These are phyloP conservation scores for Fulvia fulva DNA, from an alignment of 2,329 filamentous ascomycete species.

Conservation along the genomic window DNA sequence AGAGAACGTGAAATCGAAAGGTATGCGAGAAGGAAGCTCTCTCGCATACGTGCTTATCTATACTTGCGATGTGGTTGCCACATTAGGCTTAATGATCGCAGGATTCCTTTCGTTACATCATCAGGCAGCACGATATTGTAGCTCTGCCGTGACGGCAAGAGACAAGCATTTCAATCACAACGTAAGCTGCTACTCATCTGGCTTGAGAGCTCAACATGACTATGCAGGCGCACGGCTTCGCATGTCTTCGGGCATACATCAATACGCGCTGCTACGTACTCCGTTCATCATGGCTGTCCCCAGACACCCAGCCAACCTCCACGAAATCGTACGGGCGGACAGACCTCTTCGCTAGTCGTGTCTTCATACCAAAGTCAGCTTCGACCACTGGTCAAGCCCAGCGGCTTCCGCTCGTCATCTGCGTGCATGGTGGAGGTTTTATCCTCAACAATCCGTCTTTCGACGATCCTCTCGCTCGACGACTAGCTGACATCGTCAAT, in stretches of 20 bases:
- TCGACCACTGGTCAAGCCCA: neutral
- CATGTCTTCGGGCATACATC: neutral
- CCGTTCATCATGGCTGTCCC: conserved; percentile 11
- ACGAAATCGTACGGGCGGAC: conserved; percentile 7
- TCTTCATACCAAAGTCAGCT: conserved; percentile 5
- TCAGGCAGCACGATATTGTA: no score
- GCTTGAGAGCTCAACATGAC: neutral
- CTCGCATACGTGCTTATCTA: no score
- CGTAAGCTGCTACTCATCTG: no score
- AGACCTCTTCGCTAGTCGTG: conserved; percentile 7
- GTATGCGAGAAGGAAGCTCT: no score
- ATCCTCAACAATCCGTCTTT: conserved; percentile 41
- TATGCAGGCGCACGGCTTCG: neutral
- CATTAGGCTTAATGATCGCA: no score
- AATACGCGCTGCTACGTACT: conserved; percentile 6
- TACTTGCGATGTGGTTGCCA: no score
- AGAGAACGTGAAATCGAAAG: no score
- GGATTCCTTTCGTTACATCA: no score
- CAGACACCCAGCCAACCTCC: conserved; percentile 9
- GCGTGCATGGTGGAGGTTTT: conserved; percentile 53
- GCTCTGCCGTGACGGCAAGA: no score
- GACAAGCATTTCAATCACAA: no score
- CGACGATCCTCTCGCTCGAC: conserved; percentile 47
- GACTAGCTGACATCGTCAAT: conserved; percentile 39
- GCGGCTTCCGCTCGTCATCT: conserved; percentile 42